phyloP scores from a whole-genome alignment of 495 filamentous ascomycete species.

The Penicilliopsis zonata region DNA sequence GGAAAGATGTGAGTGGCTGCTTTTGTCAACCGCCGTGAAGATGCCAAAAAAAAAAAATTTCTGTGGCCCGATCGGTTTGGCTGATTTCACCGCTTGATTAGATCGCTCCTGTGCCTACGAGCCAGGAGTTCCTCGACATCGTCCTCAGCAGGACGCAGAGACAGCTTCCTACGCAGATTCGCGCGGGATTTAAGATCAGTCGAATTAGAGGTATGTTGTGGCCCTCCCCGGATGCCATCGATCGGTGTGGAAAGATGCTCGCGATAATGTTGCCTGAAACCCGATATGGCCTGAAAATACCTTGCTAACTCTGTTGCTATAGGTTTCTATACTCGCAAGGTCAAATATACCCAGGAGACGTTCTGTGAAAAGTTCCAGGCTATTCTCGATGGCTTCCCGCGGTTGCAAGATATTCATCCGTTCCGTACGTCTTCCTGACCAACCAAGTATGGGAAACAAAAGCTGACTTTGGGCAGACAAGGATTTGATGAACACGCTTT shows the following conservation, averaged over 20 bases:
- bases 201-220: conserved; percentile 62
- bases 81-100: conserved; percentile 27
- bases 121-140: conserved; percentile 93
- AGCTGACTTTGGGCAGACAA: conserved; percentile 41
- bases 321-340: conserved; percentile 94
- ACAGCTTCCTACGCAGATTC: conserved; percentile 88
- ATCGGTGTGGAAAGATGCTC: too few relatives aligned
- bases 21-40: too few relatives aligned
- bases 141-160: conserved; percentile 91
- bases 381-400: conserved; percentile 86
- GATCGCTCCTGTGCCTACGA: conserved; percentile 85
- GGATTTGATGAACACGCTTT: conserved; percentile 70
- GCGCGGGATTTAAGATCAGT: conserved; percentile 90
- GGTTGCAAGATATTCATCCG: conserved; percentile 91
- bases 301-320: too few relatives aligned
- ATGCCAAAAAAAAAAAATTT: too few relatives aligned
- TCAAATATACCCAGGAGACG: conserved; percentile 97
- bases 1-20: conserved; percentile 52
- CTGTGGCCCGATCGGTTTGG: too few relatives aligned
- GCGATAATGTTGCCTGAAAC: background rate
- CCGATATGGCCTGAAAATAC: too few relatives aligned
- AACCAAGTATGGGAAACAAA: conserved; percentile 2
- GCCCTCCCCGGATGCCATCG: too few relatives aligned
- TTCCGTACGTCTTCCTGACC: conserved; percentile 59
- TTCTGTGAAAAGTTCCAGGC: conserved; percentile 85